Evolutionary conservation across 345 rosid species (phyloP).

Genomic region (Anastatica hierochuntica): DNA sequence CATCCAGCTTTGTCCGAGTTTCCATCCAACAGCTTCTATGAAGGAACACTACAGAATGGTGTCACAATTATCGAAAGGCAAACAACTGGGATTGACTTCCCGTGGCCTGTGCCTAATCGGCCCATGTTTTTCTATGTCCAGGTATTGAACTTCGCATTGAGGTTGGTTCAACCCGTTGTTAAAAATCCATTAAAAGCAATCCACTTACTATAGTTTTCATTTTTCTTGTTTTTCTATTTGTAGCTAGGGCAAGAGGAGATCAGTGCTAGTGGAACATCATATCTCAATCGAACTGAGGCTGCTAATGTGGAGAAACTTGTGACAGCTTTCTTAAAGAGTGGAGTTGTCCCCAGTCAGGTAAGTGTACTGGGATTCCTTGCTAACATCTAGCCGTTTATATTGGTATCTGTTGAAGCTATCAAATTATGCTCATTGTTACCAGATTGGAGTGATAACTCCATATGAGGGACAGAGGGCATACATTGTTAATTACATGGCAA

Average conservation of each 20-base stretch:
- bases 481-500: constrained; percentile 95
- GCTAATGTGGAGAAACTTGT: constrained; percentile 99
- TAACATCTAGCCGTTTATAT: not conserved
- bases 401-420: not conserved
- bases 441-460: constrained; percentile 99
- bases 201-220: not conserved
- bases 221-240: constrained; percentile 18
- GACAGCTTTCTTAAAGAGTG: constrained; percentile 93
- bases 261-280: constrained; percentile 98
- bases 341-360: constrained; percentile 96
- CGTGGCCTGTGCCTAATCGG: constrained; percentile 98
- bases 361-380: not conserved
- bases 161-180: not conserved
- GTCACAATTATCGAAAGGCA: constrained; percentile 95
- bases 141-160: constrained; percentile 31
- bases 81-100: constrained; percentile 93
- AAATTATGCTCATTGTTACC: constrained; percentile 10
- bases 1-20: constrained; percentile 96
- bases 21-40: constrained; percentile 97
- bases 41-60: constrained; percentile 98
- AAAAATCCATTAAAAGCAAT: not conserved
- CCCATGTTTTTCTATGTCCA: constrained; percentile 99
- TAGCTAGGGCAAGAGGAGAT: constrained; percentile 99
- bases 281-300: constrained; percentile 96
- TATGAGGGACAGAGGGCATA: constrained; percentile 98